Base-by-base conservation (phyloP, 108 stramenopile species). In the Skeletonema menzelii region DNA sequence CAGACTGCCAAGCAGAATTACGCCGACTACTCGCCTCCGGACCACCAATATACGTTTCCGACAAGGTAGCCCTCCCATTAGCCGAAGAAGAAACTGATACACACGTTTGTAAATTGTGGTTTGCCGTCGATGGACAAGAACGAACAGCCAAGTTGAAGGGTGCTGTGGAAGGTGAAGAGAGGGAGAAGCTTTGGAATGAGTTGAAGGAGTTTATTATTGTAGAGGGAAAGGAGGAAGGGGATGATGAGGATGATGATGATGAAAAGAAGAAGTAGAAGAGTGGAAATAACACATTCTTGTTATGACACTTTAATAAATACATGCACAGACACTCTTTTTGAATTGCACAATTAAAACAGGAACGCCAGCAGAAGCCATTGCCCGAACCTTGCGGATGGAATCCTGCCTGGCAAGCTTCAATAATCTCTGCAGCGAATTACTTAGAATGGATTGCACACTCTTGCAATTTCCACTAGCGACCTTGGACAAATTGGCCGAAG, bases 1-100 rank as follows among this genome's bases (percentile, higher is more conserved):
- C 88, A 5, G 88, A 92, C 71, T 95, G 94, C 68, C 88, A 91
- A 68, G 94, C 94, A 26, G 89, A 89, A 58, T 63, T 95, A 46
- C 72, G 84, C 53, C 83, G 94, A 61, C 59, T 95, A 31, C 59
- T 95, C 12, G 78, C 61, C 10, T 63, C 53, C 2, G 94, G 94
- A n/a, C 94, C 94, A 32, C 94, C 94, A 10, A 77, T 91, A 44
- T 92, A 82, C 40, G 60, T 95, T 4, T 60, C 65, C 2, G 94
- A 95, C 62, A 81, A 82, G 31, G 83, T 85, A 44, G 94, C 80
- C 0, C 59, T 92, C n/a, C 90, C 91, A 22, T 42, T 92, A 34
- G 57, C 63, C 13, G 87, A 90, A 59, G 92, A 82, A 27, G 74
- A 75, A 20, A 19, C 46, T 19, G 78, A 82, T 40, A 87, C 88